A percentile compares a stretch with the other conserved stretches of the same genome.
phyloP scores from a whole-genome alignment of 2,329 filamentous ascomycete species.

The Pyricularia pennisetigena region DNA sequence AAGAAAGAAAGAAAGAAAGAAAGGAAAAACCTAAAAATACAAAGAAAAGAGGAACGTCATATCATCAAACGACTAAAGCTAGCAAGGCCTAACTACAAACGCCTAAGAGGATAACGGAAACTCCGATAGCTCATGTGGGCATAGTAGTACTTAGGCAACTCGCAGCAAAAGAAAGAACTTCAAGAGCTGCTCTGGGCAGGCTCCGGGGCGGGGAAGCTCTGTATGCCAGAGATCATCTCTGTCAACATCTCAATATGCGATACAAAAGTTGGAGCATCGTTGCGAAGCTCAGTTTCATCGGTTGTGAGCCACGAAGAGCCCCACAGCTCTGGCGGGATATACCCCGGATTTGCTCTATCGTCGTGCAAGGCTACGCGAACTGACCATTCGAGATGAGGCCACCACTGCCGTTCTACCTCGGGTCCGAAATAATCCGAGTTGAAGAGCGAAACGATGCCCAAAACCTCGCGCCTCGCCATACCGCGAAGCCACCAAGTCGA shows the following conservation, averaged over 20 bases:
- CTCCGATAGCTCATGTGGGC: too few species aligned
- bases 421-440: slow-evolving; percentile 38
- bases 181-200: slow-evolving; percentile 1
- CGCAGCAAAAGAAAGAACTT: not conserved
- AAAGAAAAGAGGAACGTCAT: too few species aligned
- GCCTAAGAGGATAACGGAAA: too few species aligned
- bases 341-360: slow-evolving; percentile 31
- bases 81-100: too few species aligned
- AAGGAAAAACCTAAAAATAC: not conserved
- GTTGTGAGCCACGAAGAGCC: slow-evolving; percentile 36
- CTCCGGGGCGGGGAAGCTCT: slow-evolving; percentile 5
- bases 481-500: slow-evolving; percentile 61
- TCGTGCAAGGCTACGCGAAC: slow-evolving; percentile 50
- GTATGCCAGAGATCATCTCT: slow-evolving; percentile 21
- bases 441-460: slow-evolving; percentile 51
- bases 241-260: slow-evolving; percentile 36
- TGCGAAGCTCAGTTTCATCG: slow-evolving; percentile 26
- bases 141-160: not conserved
- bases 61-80: too few species aligned
- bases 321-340: slow-evolving; percentile 48
- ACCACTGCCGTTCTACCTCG: slow-evolving; percentile 37
- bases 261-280: slow-evolving; percentile 23
- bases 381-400: slow-evolving; percentile 52
- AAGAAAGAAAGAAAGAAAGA: not conserved
- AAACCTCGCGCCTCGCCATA: slow-evolving; percentile 54